Conservation (phyloP, 768 basidiomycete species). For the Tylopilus sp. region DNA sequence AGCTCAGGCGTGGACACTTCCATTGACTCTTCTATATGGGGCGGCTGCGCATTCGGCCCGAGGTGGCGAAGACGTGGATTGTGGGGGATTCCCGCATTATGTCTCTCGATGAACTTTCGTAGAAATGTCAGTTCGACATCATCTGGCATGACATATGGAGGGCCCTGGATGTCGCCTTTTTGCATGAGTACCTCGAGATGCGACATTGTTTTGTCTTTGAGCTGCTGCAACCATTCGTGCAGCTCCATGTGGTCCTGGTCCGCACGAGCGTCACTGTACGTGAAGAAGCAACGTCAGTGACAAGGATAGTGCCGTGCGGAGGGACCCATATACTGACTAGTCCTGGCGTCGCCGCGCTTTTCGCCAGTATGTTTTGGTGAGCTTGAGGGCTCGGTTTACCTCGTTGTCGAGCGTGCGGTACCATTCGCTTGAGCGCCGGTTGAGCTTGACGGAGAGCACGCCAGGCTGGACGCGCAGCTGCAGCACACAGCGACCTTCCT, state of each 20-base stretch:
- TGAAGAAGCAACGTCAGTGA: conserved; percentile 3
- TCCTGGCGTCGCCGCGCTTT: conserved; percentile 80
- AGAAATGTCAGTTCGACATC: conserved; percentile 75
- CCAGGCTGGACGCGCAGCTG: conserved; percentile 83
- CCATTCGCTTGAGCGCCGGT: conserved; percentile 78
- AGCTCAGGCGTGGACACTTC: conserved; percentile 33
- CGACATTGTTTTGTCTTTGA: conserved; percentile 88
- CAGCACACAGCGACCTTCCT: conserved; percentile 71
- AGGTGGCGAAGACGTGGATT: conserved; percentile 73
- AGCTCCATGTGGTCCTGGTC: conserved; percentile 90
- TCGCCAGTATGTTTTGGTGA: conserved; percentile 85
- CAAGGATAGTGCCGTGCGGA: neutral
- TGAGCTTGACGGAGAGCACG: conserved; percentile 71
- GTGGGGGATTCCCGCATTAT: conserved; percentile 70
- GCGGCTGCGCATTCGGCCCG: conserved; percentile 29
- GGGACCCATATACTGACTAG: conserved; percentile 33
- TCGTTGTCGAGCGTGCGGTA: conserved; percentile 75
- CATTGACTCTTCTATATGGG: conserved; percentile 34
- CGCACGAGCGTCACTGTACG: conserved; percentile 57
- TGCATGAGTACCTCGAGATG: conserved; percentile 85
- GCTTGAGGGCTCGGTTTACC: conserved; percentile 76
- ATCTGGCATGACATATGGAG: conserved; percentile 79
- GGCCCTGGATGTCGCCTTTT: conserved; percentile 82
- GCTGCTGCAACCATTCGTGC: conserved; percentile 83
- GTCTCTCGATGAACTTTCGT: conserved; percentile 79